phyloP scores from a whole-genome alignment of 1,284 basidiomycete genomes.

The Bjerkandera adusta region DNA sequence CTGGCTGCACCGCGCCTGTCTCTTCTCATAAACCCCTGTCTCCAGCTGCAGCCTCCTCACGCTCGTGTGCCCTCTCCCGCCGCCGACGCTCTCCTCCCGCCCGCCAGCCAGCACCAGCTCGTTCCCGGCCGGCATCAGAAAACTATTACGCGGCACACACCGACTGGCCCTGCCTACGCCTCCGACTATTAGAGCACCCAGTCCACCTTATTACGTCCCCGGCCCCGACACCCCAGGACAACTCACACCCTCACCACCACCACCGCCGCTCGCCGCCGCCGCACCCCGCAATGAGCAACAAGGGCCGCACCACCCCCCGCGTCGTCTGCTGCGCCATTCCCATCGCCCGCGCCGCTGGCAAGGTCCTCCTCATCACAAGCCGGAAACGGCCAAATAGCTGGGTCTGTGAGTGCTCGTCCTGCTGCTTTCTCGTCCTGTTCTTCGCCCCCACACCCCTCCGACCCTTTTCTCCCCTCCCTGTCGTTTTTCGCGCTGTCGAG shows the following conservation, averaged over 20 bases:
- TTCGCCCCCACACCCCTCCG: slow-evolving; percentile 10
- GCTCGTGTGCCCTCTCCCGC: slow-evolving; percentile 27
- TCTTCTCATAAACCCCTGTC: slow-evolving; percentile 22
- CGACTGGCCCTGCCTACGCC: slow-evolving; percentile 7
- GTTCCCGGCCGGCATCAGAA: slow-evolving; percentile 9
- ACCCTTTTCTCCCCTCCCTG: slow-evolving; percentile 1
- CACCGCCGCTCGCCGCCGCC: slow-evolving; percentile 15
- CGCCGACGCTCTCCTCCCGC: slow-evolving; percentile 5
- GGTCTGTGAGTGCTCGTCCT: slow-evolving; percentile 69
- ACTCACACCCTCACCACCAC: slow-evolving; percentile 11
- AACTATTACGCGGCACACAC: slow-evolving; percentile 2
- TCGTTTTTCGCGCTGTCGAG: background rate
- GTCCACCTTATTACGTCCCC: slow-evolving; percentile 13
- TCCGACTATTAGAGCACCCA: slow-evolving; percentile 15
- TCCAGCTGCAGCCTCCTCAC: slow-evolving; percentile 9
- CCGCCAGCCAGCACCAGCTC: slow-evolving; percentile 5
- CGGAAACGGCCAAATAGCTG: slow-evolving; percentile 74
- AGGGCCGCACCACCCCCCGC: slow-evolving; percentile 73
- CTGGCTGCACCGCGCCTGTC: too few relatives aligned
- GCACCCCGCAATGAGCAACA: slow-evolving; percentile 55
- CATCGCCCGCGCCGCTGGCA: slow-evolving; percentile 64
- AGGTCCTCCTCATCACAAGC: slow-evolving; percentile 79
- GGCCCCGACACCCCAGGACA: slow-evolving; percentile 3
- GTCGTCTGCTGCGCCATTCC: slow-evolving; percentile 86
- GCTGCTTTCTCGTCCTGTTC: slow-evolving; percentile 10